Base-by-base conservation (phyloP, 2,329 filamentous ascomycete species). In the Colletotrichum truncatum region DNA sequence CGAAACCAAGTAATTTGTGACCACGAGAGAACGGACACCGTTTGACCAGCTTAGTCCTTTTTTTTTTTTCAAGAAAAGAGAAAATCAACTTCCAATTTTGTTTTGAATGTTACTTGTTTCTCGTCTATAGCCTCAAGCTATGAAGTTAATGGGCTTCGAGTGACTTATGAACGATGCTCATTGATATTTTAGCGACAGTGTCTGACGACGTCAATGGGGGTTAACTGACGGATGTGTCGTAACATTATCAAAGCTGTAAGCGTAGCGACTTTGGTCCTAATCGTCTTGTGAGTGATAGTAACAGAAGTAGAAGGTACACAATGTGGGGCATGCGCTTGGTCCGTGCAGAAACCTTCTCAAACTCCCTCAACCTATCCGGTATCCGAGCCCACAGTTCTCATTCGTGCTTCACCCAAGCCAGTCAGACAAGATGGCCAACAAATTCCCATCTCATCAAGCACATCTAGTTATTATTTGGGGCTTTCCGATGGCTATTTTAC, bases 311-410 rank as follows among this genome's bases (percentile, higher is more conserved):
- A 56, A 61, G 62, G 72, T 81, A 81, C 79, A 12, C 26, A 16
- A 12, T 41, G 51, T 28, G 26, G 38, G 9, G 30, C 59, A 48
- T 7, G 57, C 57, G 53, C 4, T 45, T 69, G 67, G 66, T 38
- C 55, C 60, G 53, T 73, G 70, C 69, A 71, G 73, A 84, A 85
- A 85, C 78, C 75, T 83, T 81, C 83, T 85, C 83, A 85, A 85
- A 85, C 67, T 69, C 77, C 77, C 83, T 82, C 83, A 83, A 34
- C 21, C 62, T 70, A 66, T 49, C n/a, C 21, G n/a, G 18, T 28
- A 23, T 30, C 18, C 36, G n/a, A n/a, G n/a, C n/a, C n/a, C n/a
- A n/a, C n/a, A n/a, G n/a, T 23, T n/a, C 23, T 18, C 36, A 25
- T 16, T 34, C n/a, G 14, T 23, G 59, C 58, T 49, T 48, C 67